These are phyloP conservation scores for Vigna reflexopilosa DNA, from an alignment of 306 rosid species.

Conservation along the genomic window DNA sequence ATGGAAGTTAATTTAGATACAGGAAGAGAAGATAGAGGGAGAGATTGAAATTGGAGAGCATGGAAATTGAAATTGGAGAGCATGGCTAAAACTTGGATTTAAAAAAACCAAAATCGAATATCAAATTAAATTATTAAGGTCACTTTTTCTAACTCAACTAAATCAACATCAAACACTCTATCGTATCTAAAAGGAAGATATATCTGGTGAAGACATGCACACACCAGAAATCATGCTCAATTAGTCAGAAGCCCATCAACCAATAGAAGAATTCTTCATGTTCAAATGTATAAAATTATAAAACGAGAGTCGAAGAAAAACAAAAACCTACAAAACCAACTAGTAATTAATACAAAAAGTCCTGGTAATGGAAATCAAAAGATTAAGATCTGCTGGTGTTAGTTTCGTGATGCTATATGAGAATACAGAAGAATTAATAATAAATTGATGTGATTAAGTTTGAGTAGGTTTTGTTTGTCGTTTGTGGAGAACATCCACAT, in stretches of 20 bases:
- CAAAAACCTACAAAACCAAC: background rate
- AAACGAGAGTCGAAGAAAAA: background rate
- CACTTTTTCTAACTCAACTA: background rate
- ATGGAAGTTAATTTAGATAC: no score
- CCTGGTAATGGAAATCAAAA: background rate
- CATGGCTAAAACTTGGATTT: no score
- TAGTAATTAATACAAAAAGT: background rate
- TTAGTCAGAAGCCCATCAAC: constrained; percentile 3
- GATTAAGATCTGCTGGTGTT: background rate
- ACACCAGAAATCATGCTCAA: constrained; percentile 5
- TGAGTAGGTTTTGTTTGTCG: constrained; percentile 21
- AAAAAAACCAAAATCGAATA: background rate
- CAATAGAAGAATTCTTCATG: constrained; percentile 16
- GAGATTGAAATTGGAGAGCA: no score
- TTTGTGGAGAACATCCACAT: constrained; percentile 40
- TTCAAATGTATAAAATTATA: background rate
- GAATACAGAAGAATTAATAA: background rate
- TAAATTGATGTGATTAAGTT: background rate
- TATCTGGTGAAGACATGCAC: background rate
- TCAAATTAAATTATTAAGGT: background rate
- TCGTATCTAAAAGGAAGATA: constrained; percentile 1
- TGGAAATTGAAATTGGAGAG: background rate
- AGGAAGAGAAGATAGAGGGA: no score
- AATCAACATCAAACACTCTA: constrained; percentile 6
- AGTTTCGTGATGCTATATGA: background rate